These are phyloP conservation scores for Flaveria ramosissima DNA, from an alignment of 129 eudicot genomes.

Conservation along the genomic window DNA sequence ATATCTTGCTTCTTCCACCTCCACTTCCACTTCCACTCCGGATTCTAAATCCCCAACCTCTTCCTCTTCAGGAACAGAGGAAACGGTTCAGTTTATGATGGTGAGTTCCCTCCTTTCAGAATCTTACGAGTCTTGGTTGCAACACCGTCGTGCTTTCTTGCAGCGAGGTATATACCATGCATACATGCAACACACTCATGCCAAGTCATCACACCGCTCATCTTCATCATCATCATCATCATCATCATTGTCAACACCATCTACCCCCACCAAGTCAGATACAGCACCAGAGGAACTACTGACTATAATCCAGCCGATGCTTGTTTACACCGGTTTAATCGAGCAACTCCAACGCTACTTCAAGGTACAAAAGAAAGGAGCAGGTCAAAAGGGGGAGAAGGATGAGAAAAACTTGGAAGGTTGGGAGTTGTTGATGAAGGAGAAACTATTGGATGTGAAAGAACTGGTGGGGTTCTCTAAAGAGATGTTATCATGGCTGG, in stretches of 20 bases:
- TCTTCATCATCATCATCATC: slow-evolving; percentile 31
- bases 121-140: slow-evolving; percentile 88
- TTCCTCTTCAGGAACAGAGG: slow-evolving; percentile 67
- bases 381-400: slow-evolving; percentile 31
- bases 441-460: slow-evolving; percentile 69
- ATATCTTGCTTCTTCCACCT: slow-evolving; percentile 58
- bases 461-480: slow-evolving; percentile 84
- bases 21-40: slow-evolving; percentile 27
- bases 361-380: slow-evolving; percentile 56
- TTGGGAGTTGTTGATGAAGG: slow-evolving; percentile 92
- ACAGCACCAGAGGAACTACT: slow-evolving; percentile 51
- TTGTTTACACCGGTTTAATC: slow-evolving; percentile 84
- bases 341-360: slow-evolving; percentile 93
- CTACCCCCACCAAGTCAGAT: slow-evolving; percentile 28
- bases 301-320: slow-evolving; percentile 78
- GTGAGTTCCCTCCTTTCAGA: slow-evolving; percentile 88
- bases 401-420: slow-evolving; percentile 56
- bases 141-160: slow-evolving; percentile 78
- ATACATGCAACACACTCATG: slow-evolving; percentile 82
- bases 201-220: slow-evolving; percentile 51
- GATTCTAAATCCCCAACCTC: slow-evolving; percentile 59
- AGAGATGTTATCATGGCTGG: slow-evolving; percentile 88
- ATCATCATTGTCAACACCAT: slow-evolving; percentile 30
- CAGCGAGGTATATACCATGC: slow-evolving; percentile 96
- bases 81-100: slow-evolving; percentile 98